Base-by-base conservation (phyloP, 148 eudicot genomes). In the Simmondsia chinensis region DNA sequence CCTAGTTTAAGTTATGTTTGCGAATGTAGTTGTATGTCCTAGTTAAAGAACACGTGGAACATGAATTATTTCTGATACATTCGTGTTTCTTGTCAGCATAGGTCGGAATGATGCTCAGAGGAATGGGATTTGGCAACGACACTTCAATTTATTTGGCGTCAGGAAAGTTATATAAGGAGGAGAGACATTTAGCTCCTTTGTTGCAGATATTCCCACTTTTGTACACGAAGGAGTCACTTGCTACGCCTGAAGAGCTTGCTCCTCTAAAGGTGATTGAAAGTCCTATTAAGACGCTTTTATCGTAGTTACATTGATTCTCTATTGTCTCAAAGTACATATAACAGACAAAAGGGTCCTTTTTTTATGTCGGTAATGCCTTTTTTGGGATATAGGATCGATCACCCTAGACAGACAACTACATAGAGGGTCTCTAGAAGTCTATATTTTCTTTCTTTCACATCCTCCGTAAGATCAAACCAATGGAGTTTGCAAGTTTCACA, bases 21-120 rank as follows among this genome's bases (percentile, higher is more conserved):
- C n/a, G n/a, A n/a, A n/a, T n/a, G n/a, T n/a, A n/a, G n/a, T n/a
- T n/a, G n/a, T n/a, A n/a, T n/a, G n/a, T n/a, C n/a, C n/a, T n/a
- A n/a, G n/a, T n/a, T n/a, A n/a, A n/a, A n/a, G n/a, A n/a, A n/a
- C n/a, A n/a, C n/a, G n/a, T n/a, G n/a, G n/a, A n/a, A n/a, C n/a
- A 3, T 22, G 4, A 2, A 16, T 20, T 7, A 16, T 17, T 14
- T 26, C 42, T 64, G 0, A 23, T 9, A 20, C 22, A 24, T 46
- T 4, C 33, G 8, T 45, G 31, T 46, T 74, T 66, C 48, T 63
- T 69, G 96, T 76, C 74, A 66, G 82, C 75, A 71, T 76, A 87
- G 96, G 94, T 79, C 28, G 96, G 94, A 33, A 73, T 87, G 94
- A 79, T 87, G 87, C 79, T 87, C 18, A 76, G 94, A 61, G 96